A percentile compares a stretch with the other conserved stretches of the same genome.
These are phyloP conservation scores for Cryphonectria nitschkei DNA, from an alignment of 2,329 filamentous ascomycete genomes.

Conservation along the genomic window DNA sequence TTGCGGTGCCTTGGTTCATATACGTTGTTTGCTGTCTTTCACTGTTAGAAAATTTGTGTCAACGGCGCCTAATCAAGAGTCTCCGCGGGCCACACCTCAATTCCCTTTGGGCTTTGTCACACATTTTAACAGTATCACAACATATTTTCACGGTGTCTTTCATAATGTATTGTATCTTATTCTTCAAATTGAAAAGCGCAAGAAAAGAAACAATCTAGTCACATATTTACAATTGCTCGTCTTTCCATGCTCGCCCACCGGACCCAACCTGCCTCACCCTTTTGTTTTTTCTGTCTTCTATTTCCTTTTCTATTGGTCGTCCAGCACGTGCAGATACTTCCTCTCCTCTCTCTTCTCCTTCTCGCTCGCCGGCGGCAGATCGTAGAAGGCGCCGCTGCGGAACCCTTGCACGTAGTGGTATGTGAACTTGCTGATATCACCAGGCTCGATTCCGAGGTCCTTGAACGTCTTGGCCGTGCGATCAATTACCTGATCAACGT, in stretches of 20 bases:
- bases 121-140: neutral
- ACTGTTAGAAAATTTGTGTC: neutral
- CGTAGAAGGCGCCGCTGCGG: slow-evolving; percentile 86
- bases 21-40: neutral
- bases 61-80: neutral
- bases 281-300: slow-evolving; percentile 41
- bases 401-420: slow-evolving; percentile 96
- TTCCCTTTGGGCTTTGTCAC: neutral
- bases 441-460: slow-evolving; percentile 87
- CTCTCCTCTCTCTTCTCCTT: slow-evolving; percentile 92
- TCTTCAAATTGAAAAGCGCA: slow-evolving; percentile 31
- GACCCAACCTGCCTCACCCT: slow-evolving; percentile 25
- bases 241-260: slow-evolving; percentile 24
- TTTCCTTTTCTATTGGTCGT: slow-evolving; percentile 69
- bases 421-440: slow-evolving; percentile 82
- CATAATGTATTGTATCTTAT: slow-evolving; percentile 21
- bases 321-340: slow-evolving; percentile 94
- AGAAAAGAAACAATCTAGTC: slow-evolving; percentile 32
- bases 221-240: slow-evolving; percentile 37
- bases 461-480: slow-evolving; percentile 91
- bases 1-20: neutral
- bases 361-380: slow-evolving; percentile 92
- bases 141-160: neutral
- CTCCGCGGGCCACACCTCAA: neutral
- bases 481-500: slow-evolving; percentile 91